Evolutionary conservation across 371 early-diverging fungal genomes (phyloP), one percentile per base, ranked within the genome.

Genomic region (Saksenaea oblongispora): DNA sequence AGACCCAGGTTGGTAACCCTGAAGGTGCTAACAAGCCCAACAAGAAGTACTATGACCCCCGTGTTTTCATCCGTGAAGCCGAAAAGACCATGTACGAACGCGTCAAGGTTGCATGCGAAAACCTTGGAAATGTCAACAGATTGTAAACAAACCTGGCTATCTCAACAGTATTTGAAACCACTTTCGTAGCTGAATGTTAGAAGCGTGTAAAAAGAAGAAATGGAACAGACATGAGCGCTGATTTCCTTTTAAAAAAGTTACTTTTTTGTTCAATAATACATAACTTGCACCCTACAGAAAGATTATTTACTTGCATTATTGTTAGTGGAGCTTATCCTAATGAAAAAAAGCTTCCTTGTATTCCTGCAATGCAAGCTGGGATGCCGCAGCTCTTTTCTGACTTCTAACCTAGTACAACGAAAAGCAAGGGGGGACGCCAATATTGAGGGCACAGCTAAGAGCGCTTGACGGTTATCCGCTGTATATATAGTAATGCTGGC

Each of bases 31-130:
- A 84, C 83, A 93, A 94, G 87, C 96, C 95, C 75, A 95, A 95
- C 89, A 95, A 95, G 91, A 95, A 95, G 85, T 85, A 85, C 83
- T 95, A 95, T 78, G 96, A 95, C 71, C 96, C 96, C 51, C 90
- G 96, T 75, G 92, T 91, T 72, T 94, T 89, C 75, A 76, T 95
- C 66, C 93, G 95, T 66, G 91, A 91, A 67, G 87, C 87, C 61
- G 95, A 95, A 79, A 91, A 93, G 89, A 77, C 80, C 70, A 91
- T 95, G 93, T 73, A 71, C 72, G 79, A 78, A 62, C 92, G 95
- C 80, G 92, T 93, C 65, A 73, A 89, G 71, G 72, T 86, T 68
- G 95, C 93, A 55, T 92, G 93, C 86, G 65, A 71, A 36, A 89
- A 94, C 71, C 85, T 95, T 58, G 88, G 88, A 69, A 91, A 91